phyloP scores from a whole-genome alignment of 2,329 filamentous ascomycete genomes.

The Colletotrichum viniferum region DNA sequence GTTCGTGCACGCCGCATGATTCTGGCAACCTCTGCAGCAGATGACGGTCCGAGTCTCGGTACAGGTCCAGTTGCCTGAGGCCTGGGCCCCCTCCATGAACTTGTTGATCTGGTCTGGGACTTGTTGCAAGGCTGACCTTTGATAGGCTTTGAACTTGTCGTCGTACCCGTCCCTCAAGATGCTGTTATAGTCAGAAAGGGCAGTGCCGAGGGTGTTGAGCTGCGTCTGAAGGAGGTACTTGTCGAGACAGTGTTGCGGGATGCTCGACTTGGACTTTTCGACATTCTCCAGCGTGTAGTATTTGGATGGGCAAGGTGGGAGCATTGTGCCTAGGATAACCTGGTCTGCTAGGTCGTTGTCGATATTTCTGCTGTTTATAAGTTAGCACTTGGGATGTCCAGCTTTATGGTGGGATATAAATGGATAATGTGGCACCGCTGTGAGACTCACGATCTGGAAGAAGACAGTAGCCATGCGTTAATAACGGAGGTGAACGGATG shows the following conservation, averaged over 20 bases:
- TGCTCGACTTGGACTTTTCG: not conserved
- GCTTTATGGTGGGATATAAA: not conserved
- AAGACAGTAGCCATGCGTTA: constrained; percentile 14
- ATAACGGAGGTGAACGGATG: constrained; percentile 13
- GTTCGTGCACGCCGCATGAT: not conserved
- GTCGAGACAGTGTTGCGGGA: not conserved
- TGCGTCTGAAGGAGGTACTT: not conserved
- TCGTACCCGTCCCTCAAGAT: not conserved
- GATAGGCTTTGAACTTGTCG: not conserved
- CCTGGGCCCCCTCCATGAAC: not conserved
- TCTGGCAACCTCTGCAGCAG: not conserved
- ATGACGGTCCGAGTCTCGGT: not conserved
- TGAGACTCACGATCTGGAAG: constrained; percentile 4
- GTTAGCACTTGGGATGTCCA: not conserved
- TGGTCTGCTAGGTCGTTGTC: not conserved
- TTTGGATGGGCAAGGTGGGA: not conserved
- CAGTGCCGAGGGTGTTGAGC: not conserved
- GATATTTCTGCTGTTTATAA: not conserved
- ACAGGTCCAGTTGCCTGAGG: not conserved
- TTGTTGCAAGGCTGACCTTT: not conserved
- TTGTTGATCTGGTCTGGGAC: not conserved
- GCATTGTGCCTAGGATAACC: not conserved
- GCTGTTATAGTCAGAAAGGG: not conserved
- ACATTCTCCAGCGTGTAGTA: not conserved
- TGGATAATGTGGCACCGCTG: not conserved